Evolutionary conservation across 2,329 filamentous ascomycete genomes (phyloP), one percentile per base, ranked within the genome.

Genomic region (Harringtonia lauricola): DNA sequence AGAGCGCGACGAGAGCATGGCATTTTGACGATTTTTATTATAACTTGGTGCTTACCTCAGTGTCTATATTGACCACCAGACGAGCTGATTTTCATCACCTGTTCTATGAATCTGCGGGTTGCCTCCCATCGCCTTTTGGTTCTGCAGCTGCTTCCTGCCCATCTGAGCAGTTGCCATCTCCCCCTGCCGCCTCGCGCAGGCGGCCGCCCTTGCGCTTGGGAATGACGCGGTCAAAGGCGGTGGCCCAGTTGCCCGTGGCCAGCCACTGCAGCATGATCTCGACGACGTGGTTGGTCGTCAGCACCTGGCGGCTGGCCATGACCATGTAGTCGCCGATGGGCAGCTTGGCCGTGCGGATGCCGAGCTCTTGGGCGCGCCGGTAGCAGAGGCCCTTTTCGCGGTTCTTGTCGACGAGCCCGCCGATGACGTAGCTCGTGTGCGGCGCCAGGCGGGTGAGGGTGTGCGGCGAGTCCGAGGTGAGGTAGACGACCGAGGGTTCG

Each of bases 231-330:
- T 89, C 65, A 59, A 98, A 98, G 0, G 92, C 89, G 57, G 84
- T 71, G 2, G 83, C 89, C 92, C 92, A 98, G 59, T 96, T 84
- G 2, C 85, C 86, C 39, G 77, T 78, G 62, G 95, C 87, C 43
- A 98, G 63, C 88, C 89, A 98, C 51, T 79, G 81, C 37, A 95
- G 66, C 86, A 98, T 95, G 49, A 98, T 96, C 64, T 96, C 90
- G 38, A 92, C 77, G 2, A 98, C 92, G 57, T 98, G 92, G 58
- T 96, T 98, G 8, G 90, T 95, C 4, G 90, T 82, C 45, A 98
- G 67, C 5, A 98, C 86, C 54, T 83, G 79, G 28, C 92, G 78
- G 54, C 83, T 89, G 44, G 81, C 75, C 85, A 98, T 94, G 50
- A 87, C 75, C 70, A 98, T 82, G 61, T 86, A 96, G 49, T 96